Conservation (phyloP, 257 asterid species). For the Lantana camara region DNA sequence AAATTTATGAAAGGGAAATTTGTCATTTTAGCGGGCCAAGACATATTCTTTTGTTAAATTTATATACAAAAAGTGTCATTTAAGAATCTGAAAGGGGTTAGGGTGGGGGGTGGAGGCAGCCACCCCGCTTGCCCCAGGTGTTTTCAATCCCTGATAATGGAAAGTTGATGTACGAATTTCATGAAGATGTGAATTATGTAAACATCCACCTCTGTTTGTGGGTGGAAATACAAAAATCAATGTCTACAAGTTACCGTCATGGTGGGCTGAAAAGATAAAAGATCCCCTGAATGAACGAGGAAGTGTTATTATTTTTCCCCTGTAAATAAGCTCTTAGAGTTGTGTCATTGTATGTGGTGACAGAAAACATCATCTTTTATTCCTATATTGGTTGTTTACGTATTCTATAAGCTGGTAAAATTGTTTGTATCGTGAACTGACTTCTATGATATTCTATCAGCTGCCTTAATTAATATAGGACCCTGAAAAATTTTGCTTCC, state of each 20-base stretch:
- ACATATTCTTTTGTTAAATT: too few relatives aligned
- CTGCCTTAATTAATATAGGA: background rate
- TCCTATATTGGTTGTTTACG: background rate
- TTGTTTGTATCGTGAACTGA: conserved; percentile 1
- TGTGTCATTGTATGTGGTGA: conserved; percentile 4
- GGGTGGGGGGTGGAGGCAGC: too few relatives aligned
- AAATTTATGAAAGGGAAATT: too few relatives aligned
- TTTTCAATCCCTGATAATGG: background rate
- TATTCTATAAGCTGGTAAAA: background rate
- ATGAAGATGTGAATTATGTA: background rate
- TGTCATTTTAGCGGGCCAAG: too few relatives aligned
- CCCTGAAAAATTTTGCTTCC: conserved; percentile 6
- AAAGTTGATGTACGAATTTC: background rate
- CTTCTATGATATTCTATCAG: conserved; percentile 10
- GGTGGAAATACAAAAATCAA: background rate
- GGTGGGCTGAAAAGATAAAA: background rate
- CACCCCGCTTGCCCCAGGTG: too few relatives aligned
- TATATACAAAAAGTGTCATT: too few relatives aligned
- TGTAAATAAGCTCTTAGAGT: background rate
- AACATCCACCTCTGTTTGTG: conserved; percentile 5
- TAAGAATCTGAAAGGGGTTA: too few relatives aligned
- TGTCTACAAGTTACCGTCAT: background rate
- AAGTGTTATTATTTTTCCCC: background rate
- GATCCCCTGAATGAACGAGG: background rate
- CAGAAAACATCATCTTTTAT: conserved; percentile 18